Conservation (phyloP, 495 filamentous ascomycete genomes). For the Platismatia glauca region DNA sequence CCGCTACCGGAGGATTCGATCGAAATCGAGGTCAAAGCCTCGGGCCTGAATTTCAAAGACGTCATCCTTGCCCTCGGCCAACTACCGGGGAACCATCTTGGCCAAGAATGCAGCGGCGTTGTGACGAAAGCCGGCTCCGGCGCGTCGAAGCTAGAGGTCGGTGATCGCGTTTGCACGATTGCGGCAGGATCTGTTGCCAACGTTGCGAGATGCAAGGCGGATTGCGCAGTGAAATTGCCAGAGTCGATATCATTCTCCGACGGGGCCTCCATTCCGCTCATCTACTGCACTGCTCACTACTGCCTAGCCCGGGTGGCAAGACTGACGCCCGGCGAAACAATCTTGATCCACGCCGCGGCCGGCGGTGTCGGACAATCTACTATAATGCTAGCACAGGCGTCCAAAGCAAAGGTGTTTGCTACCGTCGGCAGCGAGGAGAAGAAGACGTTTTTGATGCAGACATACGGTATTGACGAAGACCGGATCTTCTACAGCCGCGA, state of each 20-base stretch:
- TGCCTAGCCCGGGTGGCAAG: conserved; percentile 28
- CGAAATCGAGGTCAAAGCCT: conserved; percentile 27
- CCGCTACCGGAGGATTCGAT: conserved; percentile 13
- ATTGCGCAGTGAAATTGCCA: conserved; percentile 20
- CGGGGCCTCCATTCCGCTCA: conserved; percentile 30
- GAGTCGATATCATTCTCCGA: conserved; percentile 23
- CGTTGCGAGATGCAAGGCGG: conserved; percentile 3
- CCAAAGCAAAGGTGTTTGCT: conserved; percentile 34
- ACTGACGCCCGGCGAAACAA: conserved; percentile 27
- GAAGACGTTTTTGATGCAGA: conserved; percentile 27
- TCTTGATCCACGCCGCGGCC: conserved; percentile 45
- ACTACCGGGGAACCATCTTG: conserved; percentile 29
- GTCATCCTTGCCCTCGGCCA: conserved; percentile 33
- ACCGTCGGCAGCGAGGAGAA: conserved; percentile 42
- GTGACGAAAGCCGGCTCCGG: conserved; percentile 13
- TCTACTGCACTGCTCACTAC: conserved; percentile 30
- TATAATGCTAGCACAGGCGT: conserved; percentile 36
- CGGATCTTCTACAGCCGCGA: conserved; percentile 45
- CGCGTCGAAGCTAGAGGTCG: background rate
- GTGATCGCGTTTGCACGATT: conserved; percentile 17
- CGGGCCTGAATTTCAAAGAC: conserved; percentile 42
- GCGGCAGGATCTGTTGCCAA: conserved; percentile 2
- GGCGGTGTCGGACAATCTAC: conserved; percentile 41
- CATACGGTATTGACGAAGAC: conserved; percentile 32
- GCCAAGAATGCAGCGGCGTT: conserved; percentile 20